These are phyloP conservation scores for Penicillium malachiteum DNA, from an alignment of 495 filamentous ascomycete species.

Conservation along the genomic window DNA sequence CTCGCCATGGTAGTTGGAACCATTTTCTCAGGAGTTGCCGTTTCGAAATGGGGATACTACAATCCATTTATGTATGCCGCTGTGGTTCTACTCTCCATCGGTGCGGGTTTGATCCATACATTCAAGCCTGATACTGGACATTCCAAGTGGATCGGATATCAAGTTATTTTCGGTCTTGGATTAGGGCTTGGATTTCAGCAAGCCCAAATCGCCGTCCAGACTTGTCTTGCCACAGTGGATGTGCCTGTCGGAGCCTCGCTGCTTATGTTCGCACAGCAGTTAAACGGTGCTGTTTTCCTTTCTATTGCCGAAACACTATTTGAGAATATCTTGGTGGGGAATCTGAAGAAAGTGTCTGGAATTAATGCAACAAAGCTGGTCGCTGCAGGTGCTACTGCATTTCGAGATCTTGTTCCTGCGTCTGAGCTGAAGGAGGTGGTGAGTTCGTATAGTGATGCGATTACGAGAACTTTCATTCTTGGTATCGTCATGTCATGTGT, in stretches of 20 bases:
- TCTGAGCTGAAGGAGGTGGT: conserved; percentile 3
- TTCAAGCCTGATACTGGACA: conserved; percentile 42
- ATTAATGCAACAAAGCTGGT: conserved; percentile 2
- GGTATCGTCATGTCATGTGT: conserved; percentile 1
- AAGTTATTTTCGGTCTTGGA: conserved; percentile 30
- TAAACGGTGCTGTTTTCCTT: conserved; percentile 60
- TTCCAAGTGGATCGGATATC: conserved; percentile 42
- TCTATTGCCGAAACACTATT: conserved; percentile 53
- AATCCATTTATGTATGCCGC: conserved; percentile 11
- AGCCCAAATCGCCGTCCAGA: conserved; percentile 34
- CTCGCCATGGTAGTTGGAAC: conserved; percentile 51
- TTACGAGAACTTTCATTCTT: conserved; percentile 6
- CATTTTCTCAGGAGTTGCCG: not conserved
- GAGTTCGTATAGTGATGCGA: conserved; percentile 1
- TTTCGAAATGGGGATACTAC: conserved; percentile 2
- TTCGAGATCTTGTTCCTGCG: conserved; percentile 6
- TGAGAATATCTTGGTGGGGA: conserved; percentile 6
- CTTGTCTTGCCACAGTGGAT: conserved; percentile 21
- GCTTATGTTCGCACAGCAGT: conserved; percentile 37
- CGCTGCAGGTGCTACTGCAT: conserved; percentile 7
- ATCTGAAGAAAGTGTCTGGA: conserved; percentile 5
- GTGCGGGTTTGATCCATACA: conserved; percentile 52
- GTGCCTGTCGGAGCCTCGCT: conserved; percentile 37
- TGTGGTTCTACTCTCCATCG: conserved; percentile 32
- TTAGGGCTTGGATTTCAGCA: conserved; percentile 27